phyloP scores from a whole-genome alignment of 176 grass and related monocot species.

The Oryza glumipatula region DNA sequence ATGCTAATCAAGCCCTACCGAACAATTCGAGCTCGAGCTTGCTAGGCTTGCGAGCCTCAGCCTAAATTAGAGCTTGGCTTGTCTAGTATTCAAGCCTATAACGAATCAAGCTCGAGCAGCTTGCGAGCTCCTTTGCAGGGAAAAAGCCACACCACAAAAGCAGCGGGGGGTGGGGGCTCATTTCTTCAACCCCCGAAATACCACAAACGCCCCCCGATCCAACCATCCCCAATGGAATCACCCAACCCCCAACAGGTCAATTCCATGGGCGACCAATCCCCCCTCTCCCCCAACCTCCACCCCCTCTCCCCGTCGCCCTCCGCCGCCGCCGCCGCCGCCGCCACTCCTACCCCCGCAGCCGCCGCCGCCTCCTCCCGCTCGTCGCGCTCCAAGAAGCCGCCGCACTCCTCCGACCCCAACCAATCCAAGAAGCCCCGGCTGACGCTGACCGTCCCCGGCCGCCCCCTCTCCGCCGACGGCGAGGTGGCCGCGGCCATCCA shows the following conservation, averaged over 20 bases:
- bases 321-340: neutral
- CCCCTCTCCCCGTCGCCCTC: conserved; percentile 27
- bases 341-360: conserved; percentile 11
- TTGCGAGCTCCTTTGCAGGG: no score
- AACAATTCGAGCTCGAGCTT: no score
- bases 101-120: no score
- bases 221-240: neutral
- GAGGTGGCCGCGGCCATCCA: conserved; percentile 65
- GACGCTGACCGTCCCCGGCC: conserved; percentile 38
- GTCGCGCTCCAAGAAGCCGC: conserved; percentile 38
- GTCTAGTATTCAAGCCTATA: no score
- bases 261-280: conserved; percentile 52
- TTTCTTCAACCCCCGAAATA: conserved; percentile 28
- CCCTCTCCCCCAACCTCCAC: conserved; percentile 6
- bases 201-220: conserved; percentile 38
- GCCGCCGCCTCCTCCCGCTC: neutral
- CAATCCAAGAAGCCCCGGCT: conserved; percentile 47
- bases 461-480: conserved; percentile 67
- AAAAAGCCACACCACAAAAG: no score
- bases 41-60: no score
- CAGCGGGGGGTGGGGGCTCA: neutral
- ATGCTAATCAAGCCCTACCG: no score
- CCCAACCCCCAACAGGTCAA: neutral
- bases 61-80: no score
- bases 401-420: conserved; percentile 4